These are phyloP conservation scores for Amauroascus verrucosus DNA, from an alignment of 2,329 filamentous ascomycete species.

Conservation along the genomic window DNA sequence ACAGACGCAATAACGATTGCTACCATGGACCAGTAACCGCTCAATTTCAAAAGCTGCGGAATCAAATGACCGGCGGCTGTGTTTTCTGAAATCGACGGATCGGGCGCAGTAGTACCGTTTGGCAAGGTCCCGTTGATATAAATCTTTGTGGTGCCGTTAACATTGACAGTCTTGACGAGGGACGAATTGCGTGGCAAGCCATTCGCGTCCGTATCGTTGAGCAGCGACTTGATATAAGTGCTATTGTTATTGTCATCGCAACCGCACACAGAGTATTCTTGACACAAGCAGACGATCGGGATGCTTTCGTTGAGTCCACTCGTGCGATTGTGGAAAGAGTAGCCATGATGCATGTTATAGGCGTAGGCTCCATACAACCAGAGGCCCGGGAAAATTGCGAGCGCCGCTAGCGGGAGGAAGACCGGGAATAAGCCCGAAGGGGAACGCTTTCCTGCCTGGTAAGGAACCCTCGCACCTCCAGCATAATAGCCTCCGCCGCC, in stretches of 20 bases:
- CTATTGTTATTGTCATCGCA: constrained; percentile 44
- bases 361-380: constrained; percentile 48
- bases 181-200: constrained; percentile 30
- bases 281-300: constrained; percentile 49
- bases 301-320: constrained; percentile 40
- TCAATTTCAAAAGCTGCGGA: constrained; percentile 23
- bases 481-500: constrained; percentile 46
- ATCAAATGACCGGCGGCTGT: constrained; percentile 14
- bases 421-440: constrained; percentile 42
- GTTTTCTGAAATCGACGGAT: constrained; percentile 20
- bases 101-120: constrained; percentile 35
- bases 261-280: constrained; percentile 45
- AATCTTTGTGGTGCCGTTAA: constrained; percentile 37
- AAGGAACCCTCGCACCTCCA: constrained; percentile 45
- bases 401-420: constrained; percentile 38
- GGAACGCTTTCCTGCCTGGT: constrained; percentile 37
- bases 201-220: constrained; percentile 32
- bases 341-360: constrained; percentile 43
- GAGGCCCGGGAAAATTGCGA: constrained; percentile 42
- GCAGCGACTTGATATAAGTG: constrained; percentile 34
- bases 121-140: constrained; percentile 41
- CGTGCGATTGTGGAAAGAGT: constrained; percentile 39
- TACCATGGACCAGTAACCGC: constrained; percentile 36
- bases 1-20: constrained; percentile 29
- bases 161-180: constrained; percentile 29